phyloP scores from a whole-genome alignment of 2,329 filamentous ascomycete species.

The Monilinia aucupariae region DNA sequence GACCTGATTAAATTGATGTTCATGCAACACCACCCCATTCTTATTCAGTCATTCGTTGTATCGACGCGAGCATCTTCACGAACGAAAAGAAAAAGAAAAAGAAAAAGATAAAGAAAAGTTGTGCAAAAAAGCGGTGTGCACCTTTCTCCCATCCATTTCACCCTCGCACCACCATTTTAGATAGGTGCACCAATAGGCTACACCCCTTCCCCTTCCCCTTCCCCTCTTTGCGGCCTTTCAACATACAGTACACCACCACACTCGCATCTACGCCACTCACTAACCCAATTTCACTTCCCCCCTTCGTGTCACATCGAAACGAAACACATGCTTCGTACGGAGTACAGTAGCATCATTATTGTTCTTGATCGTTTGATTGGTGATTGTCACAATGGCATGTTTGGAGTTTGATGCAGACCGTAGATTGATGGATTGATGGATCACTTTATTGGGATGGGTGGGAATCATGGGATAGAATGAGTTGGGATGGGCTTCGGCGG shows the following conservation, averaged over 20 bases:
- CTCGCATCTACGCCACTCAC: not conserved
- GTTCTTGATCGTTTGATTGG: too few relatives aligned
- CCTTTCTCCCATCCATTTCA: not conserved
- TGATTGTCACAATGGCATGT: not conserved
- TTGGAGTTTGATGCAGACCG: too few relatives aligned
- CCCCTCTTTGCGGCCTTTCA: not conserved
- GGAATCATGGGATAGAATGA: too few relatives aligned
- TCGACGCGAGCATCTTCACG: too few relatives aligned
- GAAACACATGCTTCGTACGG: constrained; percentile 8
- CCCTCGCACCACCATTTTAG: not conserved
- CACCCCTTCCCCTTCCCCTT: not conserved
- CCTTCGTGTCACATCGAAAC: constrained; percentile 4
- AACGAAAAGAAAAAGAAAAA: too few relatives aligned
- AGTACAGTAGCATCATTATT: too few relatives aligned
- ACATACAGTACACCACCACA: not conserved
- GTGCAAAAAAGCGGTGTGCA: constrained; percentile 11
- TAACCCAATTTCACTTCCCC: not conserved
- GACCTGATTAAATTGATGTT: not conserved
- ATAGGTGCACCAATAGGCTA: too few relatives aligned
- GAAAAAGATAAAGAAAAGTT: not conserved
- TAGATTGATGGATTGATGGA: too few relatives aligned
- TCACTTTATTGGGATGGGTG: too few relatives aligned
- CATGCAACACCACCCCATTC: not conserved
- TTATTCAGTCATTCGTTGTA: too few relatives aligned
- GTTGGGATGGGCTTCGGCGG: too few relatives aligned